Percentiles rank a stretch among this genome's conserved stretches.
Conservation (phyloP, 2,329 filamentous ascomycete species). For the Chaetothyriales sp. region DNA sequence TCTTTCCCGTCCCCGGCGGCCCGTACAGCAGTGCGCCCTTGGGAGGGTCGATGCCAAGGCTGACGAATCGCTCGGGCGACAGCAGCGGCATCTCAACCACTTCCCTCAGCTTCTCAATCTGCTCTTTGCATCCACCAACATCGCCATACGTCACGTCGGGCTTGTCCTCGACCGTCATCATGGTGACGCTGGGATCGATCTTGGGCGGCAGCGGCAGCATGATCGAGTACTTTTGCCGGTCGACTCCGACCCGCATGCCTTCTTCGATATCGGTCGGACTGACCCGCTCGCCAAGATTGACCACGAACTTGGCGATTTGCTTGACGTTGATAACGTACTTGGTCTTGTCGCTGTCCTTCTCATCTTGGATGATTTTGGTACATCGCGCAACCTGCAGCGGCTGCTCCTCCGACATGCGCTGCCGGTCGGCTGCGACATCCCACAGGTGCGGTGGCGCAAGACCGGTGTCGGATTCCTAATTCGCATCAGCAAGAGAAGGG, state of each 20-base stretch:
- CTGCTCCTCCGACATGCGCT: slow-evolving; percentile 97
- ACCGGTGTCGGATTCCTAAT: slow-evolving; percentile 90
- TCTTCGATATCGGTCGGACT: slow-evolving; percentile 98
- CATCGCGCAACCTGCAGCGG: slow-evolving; percentile 93
- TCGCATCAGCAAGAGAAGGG: slow-evolving; percentile 4
- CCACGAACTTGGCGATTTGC: slow-evolving; percentile 98
- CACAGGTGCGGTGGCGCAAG: slow-evolving; percentile 96
- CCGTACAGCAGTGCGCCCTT: slow-evolving; percentile 96
- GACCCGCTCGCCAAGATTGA: slow-evolving; percentile 91
- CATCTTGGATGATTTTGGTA: slow-evolving; percentile 97
- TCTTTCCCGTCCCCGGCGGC: slow-evolving; percentile 97
- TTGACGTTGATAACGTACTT: slow-evolving; percentile 99
- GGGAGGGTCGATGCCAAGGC: slow-evolving; percentile 95
- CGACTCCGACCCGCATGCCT: slow-evolving; percentile 96
- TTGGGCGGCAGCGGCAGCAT: slow-evolving; percentile 90
- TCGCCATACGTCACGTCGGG: slow-evolving; percentile 98
- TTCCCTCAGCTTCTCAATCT: slow-evolving; percentile 97
- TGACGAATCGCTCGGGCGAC: slow-evolving; percentile 93
- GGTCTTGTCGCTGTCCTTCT: slow-evolving; percentile 92
- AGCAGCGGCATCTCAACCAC: slow-evolving; percentile 97
- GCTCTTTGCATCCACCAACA: slow-evolving; percentile 97
- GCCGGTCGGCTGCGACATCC: slow-evolving; percentile 94
- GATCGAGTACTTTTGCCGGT: slow-evolving; percentile 98
- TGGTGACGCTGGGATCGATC: slow-evolving; percentile 97
- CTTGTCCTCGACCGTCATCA: slow-evolving; percentile 99